Evolutionary conservation across 768 basidiomycete genomes (phyloP), one percentile per base, ranked within the genome.

Genomic region (Tricholoma bakamatsutake): DNA sequence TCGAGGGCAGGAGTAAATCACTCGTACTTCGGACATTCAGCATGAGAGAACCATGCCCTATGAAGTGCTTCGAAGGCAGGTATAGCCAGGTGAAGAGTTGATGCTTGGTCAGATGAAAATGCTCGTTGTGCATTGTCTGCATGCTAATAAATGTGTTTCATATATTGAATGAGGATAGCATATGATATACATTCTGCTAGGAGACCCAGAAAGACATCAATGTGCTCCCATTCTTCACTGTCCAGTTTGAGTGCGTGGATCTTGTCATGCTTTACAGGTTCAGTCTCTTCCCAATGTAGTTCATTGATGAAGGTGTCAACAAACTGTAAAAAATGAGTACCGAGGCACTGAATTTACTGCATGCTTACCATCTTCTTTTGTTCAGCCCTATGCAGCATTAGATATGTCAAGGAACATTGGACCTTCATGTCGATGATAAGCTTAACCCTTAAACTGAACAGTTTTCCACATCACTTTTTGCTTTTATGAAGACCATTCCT

Each of bases 361-460:
- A 57, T 11, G 11, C 31, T 33, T 11, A 33, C 31, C 33, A n/a
- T 39, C n/a, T 15, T 39, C 0, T 39, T n/a, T 50, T 56, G 30
- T 39, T 33, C 17, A 17, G 50, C 64, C 0, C 61, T 51, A 28
- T 62, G 24, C 1, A 70, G 55, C 71, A 71, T 72, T 1, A 59
- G 40, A 56, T 65, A 66, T 12, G 65, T 71, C 13, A 67, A 71
- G 0, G 62, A 66, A 69, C 71, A 72, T 33, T 4, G 3, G 21
- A 24, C 21, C 21, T 24, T 24, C 21, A 24, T 24, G 21, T 24
- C 21, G 3, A 24, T 24, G 21, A 24, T 24, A 24, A 24, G 1
- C 3, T 24, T 1, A 3, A 24, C 21, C 21, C 21, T 24, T 24
- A 3, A 3, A 24, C 21, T 24, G 21, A 24, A 24, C 21, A 24